phyloP scores from a whole-genome alignment of 495 filamentous ascomycete species.

The Penicillium lagena region DNA sequence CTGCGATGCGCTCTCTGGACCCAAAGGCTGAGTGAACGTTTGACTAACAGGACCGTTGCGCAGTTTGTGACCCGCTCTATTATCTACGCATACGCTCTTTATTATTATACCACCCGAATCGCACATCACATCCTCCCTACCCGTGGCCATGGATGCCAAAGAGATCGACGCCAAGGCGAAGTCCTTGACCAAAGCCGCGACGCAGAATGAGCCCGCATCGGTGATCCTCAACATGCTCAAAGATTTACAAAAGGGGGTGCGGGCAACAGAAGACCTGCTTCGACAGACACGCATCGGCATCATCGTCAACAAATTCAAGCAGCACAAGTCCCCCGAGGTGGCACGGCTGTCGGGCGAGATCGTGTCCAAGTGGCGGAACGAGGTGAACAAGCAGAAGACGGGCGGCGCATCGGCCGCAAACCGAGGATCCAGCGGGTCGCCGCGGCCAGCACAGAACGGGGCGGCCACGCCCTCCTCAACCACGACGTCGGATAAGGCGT shows the following conservation, averaged over 20 bases:
- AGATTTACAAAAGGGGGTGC: constrained; percentile 67
- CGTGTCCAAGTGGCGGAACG: constrained; percentile 79
- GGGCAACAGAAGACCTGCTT: constrained; percentile 78
- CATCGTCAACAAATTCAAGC: constrained; percentile 75
- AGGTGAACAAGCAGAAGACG: constrained; percentile 66
- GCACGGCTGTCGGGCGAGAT: constrained; percentile 69
- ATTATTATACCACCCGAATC: too few relatives aligned
- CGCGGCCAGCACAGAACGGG: constrained; percentile 35
- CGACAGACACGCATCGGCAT: constrained; percentile 87
- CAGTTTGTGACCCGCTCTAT: too few relatives aligned
- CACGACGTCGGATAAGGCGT: constrained; percentile 38
- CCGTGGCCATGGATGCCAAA: constrained; percentile 65
- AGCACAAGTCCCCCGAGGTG: constrained; percentile 69
- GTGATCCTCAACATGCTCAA: constrained; percentile 64
- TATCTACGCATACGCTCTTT: too few relatives aligned
- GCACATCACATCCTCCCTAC: too few relatives aligned
- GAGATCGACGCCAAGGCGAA: constrained; percentile 68
- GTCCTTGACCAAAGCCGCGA: constrained; percentile 70
- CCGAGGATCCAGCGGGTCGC: constrained; percentile 33
- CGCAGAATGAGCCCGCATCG: constrained; percentile 56
- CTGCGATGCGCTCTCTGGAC: too few relatives aligned
- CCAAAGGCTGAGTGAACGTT: too few relatives aligned
- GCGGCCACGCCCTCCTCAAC: constrained; percentile 26
- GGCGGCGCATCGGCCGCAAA: constrained; percentile 43
- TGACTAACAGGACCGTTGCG: too few relatives aligned